phyloP scores from a whole-genome alignment of 441 rosid genomes.

The Eugenia klotzschiana region DNA sequence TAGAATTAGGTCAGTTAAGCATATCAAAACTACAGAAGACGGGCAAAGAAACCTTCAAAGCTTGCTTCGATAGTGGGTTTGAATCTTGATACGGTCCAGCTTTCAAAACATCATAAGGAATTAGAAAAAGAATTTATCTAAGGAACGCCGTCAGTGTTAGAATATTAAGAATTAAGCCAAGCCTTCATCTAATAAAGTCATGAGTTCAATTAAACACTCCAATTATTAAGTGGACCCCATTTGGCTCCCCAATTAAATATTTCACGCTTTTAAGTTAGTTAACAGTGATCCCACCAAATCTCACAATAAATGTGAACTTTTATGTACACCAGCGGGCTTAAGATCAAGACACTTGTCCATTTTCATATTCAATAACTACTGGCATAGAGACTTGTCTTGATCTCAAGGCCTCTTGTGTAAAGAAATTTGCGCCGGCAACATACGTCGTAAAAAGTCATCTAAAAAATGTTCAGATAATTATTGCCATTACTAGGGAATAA shows the following conservation, averaged over 20 bases:
- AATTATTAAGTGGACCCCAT: too few relatives aligned
- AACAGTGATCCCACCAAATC: too few relatives aligned
- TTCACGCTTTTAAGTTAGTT: too few relatives aligned
- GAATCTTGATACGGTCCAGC: neutral
- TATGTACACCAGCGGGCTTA: too few relatives aligned
- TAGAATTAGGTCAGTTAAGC: neutral
- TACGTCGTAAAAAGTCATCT: neutral
- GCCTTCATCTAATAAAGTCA: too few relatives aligned
- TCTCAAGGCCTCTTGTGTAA: neutral
- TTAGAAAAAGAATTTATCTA: neutral
- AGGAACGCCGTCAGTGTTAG: too few relatives aligned
- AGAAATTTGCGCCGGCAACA: neutral
- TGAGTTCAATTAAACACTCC: too few relatives aligned
- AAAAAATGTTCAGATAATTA: neutral
- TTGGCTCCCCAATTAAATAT: too few relatives aligned
- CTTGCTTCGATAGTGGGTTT: neutral
- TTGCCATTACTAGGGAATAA: neutral
- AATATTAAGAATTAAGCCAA: too few relatives aligned
- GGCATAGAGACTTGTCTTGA: neutral
- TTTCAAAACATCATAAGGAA: neutral
- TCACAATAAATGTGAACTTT: neutral
- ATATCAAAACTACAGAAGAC: neutral
- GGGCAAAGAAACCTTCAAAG: neutral
- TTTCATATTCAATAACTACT: neutral
- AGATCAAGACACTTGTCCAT: neutral